Percentiles rank a stretch among this genome's conserved stretches.
Conservation (phyloP, 768 basidiomycete species). For the Leccinum olivaceopallidum region DNA sequence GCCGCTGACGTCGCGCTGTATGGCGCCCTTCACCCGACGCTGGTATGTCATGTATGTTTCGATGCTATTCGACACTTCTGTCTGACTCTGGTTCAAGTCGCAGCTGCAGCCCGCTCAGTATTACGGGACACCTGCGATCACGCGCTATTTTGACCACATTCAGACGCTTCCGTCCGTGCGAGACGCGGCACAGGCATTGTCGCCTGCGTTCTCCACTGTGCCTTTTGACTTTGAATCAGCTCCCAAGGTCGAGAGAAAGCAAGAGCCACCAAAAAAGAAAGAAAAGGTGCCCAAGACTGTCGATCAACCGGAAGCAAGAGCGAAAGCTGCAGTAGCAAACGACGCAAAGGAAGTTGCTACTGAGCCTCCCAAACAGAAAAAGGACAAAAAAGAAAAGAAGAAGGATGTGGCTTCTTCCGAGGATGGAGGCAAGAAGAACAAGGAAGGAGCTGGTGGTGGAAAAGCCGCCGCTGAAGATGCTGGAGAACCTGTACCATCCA, state of each 20-base stretch:
- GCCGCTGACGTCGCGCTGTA: conserved; percentile 92
- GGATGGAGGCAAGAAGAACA: conserved; percentile 42
- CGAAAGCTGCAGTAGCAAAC: conserved; percentile 30
- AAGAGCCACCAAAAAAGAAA: conserved; percentile 76
- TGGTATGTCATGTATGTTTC: conserved; percentile 51
- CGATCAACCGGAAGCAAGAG: conserved; percentile 25
- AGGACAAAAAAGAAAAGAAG: conserved; percentile 51
- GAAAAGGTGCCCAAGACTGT: conserved; percentile 50
- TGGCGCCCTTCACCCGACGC: conserved; percentile 77
- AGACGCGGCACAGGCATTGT: conserved; percentile 49
- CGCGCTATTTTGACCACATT: conserved; percentile 95
- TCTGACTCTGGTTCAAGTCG: conserved; percentile 46
- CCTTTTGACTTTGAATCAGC: conserved; percentile 74
- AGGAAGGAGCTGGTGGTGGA: conserved; percentile 34
- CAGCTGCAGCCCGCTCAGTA: conserved; percentile 71
- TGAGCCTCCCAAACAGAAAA: conserved; percentile 27
- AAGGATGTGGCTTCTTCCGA: conserved; percentile 49
- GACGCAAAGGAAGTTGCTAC: conserved; percentile 42
- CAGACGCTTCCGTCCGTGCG: conserved; percentile 70
- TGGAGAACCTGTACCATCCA: conserved; percentile 87
- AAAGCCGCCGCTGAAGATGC: conserved; percentile 55
- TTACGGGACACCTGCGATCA: conserved; percentile 77
- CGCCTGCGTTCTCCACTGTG: conserved; percentile 56
- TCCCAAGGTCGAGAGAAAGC: conserved; percentile 72
- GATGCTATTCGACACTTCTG: not conserved